Conservation (phyloP, 2,329 filamentous ascomycete genomes). For the Fusarium incarnatum region DNA sequence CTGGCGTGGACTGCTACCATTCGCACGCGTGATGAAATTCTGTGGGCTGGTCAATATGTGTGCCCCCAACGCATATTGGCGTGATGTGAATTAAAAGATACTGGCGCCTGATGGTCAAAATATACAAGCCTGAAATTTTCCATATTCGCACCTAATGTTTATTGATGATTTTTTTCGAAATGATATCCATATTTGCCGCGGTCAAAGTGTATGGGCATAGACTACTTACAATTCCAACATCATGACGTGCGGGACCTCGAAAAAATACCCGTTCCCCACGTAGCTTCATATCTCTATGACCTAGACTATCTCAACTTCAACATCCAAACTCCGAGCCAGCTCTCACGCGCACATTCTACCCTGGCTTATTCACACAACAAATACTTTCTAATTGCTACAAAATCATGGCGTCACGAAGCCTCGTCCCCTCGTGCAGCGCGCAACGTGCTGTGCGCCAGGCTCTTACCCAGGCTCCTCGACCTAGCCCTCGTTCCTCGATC, state of each 20-base stretch:
- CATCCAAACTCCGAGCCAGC: neutral
- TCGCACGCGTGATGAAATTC: slow-evolving; percentile 38
- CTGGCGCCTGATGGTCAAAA: slow-evolving; percentile 23
- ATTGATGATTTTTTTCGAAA: neutral
- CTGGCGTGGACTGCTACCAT: slow-evolving; percentile 44
- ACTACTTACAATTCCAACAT: slow-evolving; percentile 8
- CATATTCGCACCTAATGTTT: neutral
- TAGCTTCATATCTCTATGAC: slow-evolving; percentile 5
- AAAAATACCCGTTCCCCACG: slow-evolving; percentile 45
- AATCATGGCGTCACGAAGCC: slow-evolving; percentile 41
- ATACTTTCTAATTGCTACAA: neutral
- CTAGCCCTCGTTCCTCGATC: slow-evolving; percentile 24
- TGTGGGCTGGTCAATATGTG: slow-evolving; percentile 4
- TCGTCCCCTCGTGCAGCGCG: slow-evolving; percentile 34
- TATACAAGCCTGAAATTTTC: slow-evolving; percentile 17
- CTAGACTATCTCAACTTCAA: slow-evolving; percentile 10
- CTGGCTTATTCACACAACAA: neutral
- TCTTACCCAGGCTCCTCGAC: slow-evolving; percentile 27
- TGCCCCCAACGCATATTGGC: neutral
- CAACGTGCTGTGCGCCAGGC: slow-evolving; percentile 39
- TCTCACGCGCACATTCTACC: slow-evolving; percentile 5
- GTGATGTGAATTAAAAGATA: slow-evolving; percentile 34
- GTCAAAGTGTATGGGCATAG: neutral
- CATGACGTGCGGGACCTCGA: slow-evolving; percentile 46
- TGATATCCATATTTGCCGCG: neutral